Evolutionary conservation across 257 asterid genomes (phyloP).

Genomic region (Solanum clarkiae): DNA sequence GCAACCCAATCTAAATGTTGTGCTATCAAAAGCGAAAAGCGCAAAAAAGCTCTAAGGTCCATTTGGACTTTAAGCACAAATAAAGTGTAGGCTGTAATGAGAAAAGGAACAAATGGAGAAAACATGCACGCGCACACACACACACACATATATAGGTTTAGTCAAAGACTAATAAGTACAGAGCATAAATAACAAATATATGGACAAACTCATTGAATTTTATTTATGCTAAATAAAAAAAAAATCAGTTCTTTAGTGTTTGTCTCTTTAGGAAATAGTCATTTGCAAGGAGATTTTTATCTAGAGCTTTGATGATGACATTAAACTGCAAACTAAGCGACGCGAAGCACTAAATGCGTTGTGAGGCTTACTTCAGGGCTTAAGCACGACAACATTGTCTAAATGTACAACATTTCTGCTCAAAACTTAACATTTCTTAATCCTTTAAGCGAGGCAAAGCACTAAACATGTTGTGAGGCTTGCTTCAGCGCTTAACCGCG

Average conservation of each 20-base stretch:
- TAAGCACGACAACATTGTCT: not conserved
- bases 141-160: not conserved
- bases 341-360: not conserved
- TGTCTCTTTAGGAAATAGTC: not conserved
- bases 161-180: not conserved
- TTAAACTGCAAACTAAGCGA: not conserved
- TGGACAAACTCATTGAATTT: not conserved
- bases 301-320: not conserved
- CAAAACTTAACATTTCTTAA: not conserved
- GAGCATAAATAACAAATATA: not conserved
- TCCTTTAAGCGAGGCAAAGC: not conserved
- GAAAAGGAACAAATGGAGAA: not conserved
- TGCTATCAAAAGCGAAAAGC: not conserved
- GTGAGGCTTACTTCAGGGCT: not conserved
- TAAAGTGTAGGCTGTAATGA: not conserved
- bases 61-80: not conserved
- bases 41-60: not conserved
- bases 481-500: not conserved
- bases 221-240: not conserved
- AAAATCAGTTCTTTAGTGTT: too few relatives aligned
- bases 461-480: not conserved
- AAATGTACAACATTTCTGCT: not conserved
- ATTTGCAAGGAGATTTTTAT: not conserved
- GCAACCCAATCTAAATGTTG: not conserved
- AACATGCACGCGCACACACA: not conserved